Conservation (phyloP, 2,329 filamentous ascomycete species). For the Aspergillus jensenii region DNA sequence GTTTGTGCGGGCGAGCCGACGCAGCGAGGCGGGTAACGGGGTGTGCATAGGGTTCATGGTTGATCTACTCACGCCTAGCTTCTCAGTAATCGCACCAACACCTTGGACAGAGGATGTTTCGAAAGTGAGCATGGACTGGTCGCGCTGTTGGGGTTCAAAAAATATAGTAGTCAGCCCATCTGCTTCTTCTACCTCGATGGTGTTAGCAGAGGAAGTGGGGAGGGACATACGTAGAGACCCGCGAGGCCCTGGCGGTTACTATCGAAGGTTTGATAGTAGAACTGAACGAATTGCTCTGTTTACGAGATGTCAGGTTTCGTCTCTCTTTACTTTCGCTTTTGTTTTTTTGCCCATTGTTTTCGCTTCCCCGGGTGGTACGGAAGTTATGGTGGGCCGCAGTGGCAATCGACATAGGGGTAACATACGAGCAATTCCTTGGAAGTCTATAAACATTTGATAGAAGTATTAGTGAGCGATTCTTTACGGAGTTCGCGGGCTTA, state of each 20-base stretch:
- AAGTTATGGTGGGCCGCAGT: neutral
- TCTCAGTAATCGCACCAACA: constrained; percentile 67
- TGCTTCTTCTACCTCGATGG: neutral
- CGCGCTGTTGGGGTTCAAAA: constrained; percentile 56
- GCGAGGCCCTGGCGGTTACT: constrained; percentile 63
- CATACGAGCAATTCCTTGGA: constrained; percentile 41
- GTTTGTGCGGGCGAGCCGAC: neutral
- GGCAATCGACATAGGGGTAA: constrained; percentile 11
- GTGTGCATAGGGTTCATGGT: neutral
- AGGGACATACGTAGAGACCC: constrained; percentile 72
- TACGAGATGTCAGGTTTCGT: constrained; percentile 22
- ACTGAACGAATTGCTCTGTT: constrained; percentile 80
- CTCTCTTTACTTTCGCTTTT: neutral
- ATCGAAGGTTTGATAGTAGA: constrained; percentile 92
- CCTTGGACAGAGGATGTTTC: constrained; percentile 71
- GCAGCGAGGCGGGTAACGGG: neutral
- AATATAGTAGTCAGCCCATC: constrained; percentile 10
- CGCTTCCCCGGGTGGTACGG: neutral
- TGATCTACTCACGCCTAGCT: constrained; percentile 66
- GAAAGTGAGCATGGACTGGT: constrained; percentile 90
- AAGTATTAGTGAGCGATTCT: constrained; percentile 14
- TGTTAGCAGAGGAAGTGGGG: neutral
- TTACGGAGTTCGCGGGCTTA: neutral
- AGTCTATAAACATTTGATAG: constrained; percentile 28
- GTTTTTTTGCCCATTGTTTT: neutral